Evolutionary conservation across 495 filamentous ascomycete genomes (phyloP), one percentile per base, ranked within the genome.

Genomic region (Choiromyces venosus): DNA sequence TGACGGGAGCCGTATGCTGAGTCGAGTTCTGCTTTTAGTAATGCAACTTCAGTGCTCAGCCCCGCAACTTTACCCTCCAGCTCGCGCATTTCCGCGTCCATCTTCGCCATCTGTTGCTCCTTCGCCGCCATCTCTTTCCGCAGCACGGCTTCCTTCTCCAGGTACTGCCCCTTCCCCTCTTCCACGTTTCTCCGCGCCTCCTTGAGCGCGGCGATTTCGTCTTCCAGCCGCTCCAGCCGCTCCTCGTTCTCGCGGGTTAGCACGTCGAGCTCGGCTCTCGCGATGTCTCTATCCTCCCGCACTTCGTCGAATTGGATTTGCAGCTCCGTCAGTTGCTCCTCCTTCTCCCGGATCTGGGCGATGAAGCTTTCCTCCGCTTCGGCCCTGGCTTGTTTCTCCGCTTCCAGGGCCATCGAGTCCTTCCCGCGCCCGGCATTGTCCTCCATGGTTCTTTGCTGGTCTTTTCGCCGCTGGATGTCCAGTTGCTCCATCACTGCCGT

Each of bases 1-100:
- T 89, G 87, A 70, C 92, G 85, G 14, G 88, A 88, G 37, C 93
- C 95, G 80, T 97, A 96, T 29, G 95, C 94, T 69, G 92, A 92
- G 79, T 99, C 95, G 42, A 98, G 90, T 84, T 99, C 95, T 7
- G 95, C 95, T 82, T 91, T 92, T 71, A 91, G 91, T 83, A 99
- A 88, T 66, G 94, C 94, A 72, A 96, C 85, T 80, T 98, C 95
- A 46, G 94, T 98, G 71, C 93, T 93, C 66, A 96, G 85, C 71
- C 92, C 89, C 66, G 93, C 91, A 72, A 97, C 86, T 82, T 95
- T 92, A 76, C 88, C 87, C 80, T 96, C 93, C 68, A 96, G 85
- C 38, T 87, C 85, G 18, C 90, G 86, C 81, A 95, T 85, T 78
- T 96, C 93, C 16, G 85, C 83, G 73, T 88, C 89, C 85, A 82